phyloP scores from a whole-genome alignment of 345 rosid genomes.

The Salix suchowensis region DNA sequence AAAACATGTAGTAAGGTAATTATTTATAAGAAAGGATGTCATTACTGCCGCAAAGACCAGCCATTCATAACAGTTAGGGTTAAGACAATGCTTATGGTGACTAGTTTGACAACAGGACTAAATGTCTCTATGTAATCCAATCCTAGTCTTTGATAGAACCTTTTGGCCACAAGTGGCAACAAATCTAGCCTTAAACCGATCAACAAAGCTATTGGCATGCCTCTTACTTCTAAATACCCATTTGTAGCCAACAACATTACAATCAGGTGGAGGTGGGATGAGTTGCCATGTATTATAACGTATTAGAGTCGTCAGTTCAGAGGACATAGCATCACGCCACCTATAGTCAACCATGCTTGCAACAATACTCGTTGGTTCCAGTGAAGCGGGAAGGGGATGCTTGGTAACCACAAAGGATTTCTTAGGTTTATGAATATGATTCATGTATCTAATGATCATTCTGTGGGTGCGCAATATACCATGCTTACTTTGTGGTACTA shows the following conservation, averaged over 20 bases:
- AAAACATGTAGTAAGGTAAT: too few species aligned
- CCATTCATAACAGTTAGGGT: neutral
- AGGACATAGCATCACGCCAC: neutral
- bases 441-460: neutral
- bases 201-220: neutral
- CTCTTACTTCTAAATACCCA: neutral
- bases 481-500: too few species aligned
- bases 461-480: too few species aligned
- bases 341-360: fast-evolving
- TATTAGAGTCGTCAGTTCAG: neutral
- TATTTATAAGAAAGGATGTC: too few species aligned
- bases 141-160: neutral
- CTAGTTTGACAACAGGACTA: neutral
- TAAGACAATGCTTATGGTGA: neutral
- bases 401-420: too few species aligned
- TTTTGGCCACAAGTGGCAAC: neutral
- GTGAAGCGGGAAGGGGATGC: neutral
- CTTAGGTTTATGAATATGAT: too few species aligned
- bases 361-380: neutral
- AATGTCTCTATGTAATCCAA: neutral
- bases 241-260: too few species aligned
- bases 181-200: neutral
- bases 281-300: neutral
- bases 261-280: too few species aligned
- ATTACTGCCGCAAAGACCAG: neutral